These are phyloP conservation scores for Xylaria hypoxylon DNA, from an alignment of 2,329 filamentous ascomycete genomes.

Conservation along the genomic window DNA sequence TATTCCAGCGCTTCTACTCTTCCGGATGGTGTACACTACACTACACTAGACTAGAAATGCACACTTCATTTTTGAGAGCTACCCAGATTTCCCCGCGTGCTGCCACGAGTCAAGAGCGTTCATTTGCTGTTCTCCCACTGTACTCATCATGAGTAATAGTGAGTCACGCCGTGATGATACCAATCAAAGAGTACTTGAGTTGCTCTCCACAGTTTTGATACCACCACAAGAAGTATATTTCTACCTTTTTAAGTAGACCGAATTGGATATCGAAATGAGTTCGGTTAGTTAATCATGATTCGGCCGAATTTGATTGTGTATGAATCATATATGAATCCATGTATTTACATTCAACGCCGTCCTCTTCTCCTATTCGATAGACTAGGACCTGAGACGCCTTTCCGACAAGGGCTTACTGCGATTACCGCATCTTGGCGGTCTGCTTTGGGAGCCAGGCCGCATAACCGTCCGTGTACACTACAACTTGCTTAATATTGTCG, in stretches of 20 bases:
- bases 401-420: background rate
- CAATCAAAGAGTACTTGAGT: background rate
- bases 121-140: background rate
- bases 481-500: background rate
- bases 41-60: no score
- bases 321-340: conserved; percentile 25
- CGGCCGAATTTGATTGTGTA: background rate
- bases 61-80: no score
- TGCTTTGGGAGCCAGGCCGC: conserved; percentile 6
- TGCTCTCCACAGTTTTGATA: no score
- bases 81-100: conserved; percentile 11
- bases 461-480: background rate
- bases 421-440: conserved; percentile 9
- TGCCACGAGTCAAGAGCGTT: background rate
- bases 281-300: background rate
- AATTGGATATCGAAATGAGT: background rate
- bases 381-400: background rate
- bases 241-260: no score
- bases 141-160: conserved; percentile 19
- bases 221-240: no score
- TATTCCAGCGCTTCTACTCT: conserved; percentile 17
- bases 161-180: background rate
- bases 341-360: background rate
- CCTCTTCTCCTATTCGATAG: background rate
- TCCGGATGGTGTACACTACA: background rate